phyloP scores from a whole-genome alignment of 305 asterid species.

The Solanum aculeatissimum region DNA sequence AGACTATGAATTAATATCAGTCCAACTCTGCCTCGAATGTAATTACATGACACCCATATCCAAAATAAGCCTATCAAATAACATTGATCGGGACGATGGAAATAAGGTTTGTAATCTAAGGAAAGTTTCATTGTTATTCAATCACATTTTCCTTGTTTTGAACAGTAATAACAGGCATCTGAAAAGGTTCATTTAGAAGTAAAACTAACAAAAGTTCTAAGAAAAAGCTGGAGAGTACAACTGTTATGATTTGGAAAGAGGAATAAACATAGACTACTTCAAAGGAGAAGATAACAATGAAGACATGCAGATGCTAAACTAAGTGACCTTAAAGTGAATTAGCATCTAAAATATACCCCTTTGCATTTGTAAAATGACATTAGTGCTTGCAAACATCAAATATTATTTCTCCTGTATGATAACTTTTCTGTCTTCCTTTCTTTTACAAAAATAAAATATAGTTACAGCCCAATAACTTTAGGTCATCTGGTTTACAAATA shows the following conservation, averaged over 20 bases:
- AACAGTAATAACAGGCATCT: neutral
- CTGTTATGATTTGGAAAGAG: neutral
- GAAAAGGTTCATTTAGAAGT: neutral
- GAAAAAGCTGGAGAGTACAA: neutral
- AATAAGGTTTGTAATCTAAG: neutral
- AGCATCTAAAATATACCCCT: neutral
- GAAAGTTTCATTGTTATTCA: neutral
- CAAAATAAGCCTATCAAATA: too few relatives aligned
- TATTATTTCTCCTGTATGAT: too few relatives aligned
- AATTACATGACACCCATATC: too few relatives aligned
- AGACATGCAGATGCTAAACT: neutral
- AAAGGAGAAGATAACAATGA: neutral
- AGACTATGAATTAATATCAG: neutral
- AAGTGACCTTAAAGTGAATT: neutral
- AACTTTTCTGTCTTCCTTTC: too few relatives aligned
- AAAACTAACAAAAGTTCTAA: neutral
- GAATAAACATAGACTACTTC: neutral
- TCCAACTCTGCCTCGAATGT: too few relatives aligned
- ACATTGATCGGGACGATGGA: too few relatives aligned
- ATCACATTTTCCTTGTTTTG: neutral
- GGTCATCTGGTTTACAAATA: too few relatives aligned
- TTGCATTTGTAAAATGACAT: neutral
- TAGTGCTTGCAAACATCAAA: neutral
- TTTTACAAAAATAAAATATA: too few relatives aligned
- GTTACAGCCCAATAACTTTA: too few relatives aligned